phyloP scores from a whole-genome alignment of 139 green algal genomes.

The Chlorella sp. region DNA sequence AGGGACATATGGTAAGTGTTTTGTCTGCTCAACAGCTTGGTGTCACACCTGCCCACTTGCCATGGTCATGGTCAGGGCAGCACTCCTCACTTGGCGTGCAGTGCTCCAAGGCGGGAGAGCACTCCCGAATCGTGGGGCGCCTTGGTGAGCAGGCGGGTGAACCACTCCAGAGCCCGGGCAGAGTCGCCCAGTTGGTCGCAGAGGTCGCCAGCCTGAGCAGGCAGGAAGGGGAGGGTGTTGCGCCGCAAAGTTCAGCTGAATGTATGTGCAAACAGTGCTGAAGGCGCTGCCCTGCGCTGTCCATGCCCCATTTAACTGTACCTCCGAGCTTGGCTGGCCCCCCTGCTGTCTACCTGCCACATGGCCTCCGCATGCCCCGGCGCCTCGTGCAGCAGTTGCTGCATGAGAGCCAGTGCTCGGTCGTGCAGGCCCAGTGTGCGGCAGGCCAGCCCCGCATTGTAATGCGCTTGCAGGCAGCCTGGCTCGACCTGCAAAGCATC shows the following conservation, averaged over 20 bases:
- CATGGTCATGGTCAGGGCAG: too few species aligned
- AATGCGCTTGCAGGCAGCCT: constrained; percentile 81
- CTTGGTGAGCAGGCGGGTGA: constrained; percentile 78
- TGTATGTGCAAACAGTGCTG: too few species aligned
- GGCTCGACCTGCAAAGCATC: constrained; percentile 82
- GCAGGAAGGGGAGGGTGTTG: too few species aligned
- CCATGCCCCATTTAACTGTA: too few species aligned
- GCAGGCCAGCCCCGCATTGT: constrained; percentile 82
- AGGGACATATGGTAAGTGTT: too few species aligned
- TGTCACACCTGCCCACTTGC: too few species aligned
- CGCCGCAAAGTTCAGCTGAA: too few species aligned
- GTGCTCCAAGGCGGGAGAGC: constrained; percentile 75
- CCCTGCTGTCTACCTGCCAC: constrained; percentile 60
- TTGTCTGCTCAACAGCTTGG: too few species aligned
- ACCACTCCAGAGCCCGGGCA: constrained; percentile 75
- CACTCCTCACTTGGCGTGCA: constrained; percentile 70
- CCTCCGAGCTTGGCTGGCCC: too few species aligned
- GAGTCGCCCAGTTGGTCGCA: constrained; percentile 75
- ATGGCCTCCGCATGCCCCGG: constrained; percentile 80
- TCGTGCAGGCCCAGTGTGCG: constrained; percentile 55
- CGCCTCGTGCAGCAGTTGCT: constrained; percentile 77
- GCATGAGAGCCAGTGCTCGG: constrained; percentile 68
- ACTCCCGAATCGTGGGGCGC: constrained; percentile 84
- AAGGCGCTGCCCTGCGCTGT: too few species aligned
- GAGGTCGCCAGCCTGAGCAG: constrained; percentile 51